Percentiles rank a stretch among this genome's conserved stretches.
Evolutionary conservation across 345 rosid species (phyloP).

Genomic region (Eucalyptus virginea): DNA sequence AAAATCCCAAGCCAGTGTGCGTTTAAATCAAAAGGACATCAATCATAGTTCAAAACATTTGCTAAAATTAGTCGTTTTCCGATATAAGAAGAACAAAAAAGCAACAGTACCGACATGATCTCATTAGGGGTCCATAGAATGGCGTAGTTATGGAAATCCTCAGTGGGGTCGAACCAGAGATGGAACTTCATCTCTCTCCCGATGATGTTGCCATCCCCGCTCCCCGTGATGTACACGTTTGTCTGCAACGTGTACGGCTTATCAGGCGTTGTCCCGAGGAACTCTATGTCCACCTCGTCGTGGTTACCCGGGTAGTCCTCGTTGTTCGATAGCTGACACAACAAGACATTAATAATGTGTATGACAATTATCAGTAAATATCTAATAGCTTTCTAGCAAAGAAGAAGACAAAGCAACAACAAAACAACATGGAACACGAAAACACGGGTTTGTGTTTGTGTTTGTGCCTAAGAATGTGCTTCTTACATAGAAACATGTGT

Average conservation of each 20-base stretch:
- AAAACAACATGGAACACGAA: neutral
- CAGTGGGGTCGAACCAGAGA: slow-evolving; percentile 92
- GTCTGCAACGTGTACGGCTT: slow-evolving; percentile 86
- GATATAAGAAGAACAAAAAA: neutral
- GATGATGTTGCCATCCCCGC: slow-evolving; percentile 69
- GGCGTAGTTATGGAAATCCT: slow-evolving; percentile 72
- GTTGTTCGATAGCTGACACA: slow-evolving; percentile 67
- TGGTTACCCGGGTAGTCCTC: slow-evolving; percentile 80
- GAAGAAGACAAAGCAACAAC: neutral
- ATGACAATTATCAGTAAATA: neutral
- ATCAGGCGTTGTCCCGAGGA: slow-evolving; percentile 71
- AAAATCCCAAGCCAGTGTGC: neutral
- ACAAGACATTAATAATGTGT: neutral
- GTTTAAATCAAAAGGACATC: neutral
- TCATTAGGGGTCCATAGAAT: slow-evolving; percentile 58
- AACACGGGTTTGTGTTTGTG: neutral
- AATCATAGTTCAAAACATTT: neutral
- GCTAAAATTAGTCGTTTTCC: neutral
- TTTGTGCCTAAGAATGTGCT: neutral
- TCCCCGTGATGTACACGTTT: slow-evolving; percentile 77
- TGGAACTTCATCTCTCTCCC: slow-evolving; percentile 82
- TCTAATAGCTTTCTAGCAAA: neutral
- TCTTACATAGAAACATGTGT: slow-evolving; percentile 68
- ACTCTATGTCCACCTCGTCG: slow-evolving; percentile 86
- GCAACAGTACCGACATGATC: slow-evolving; percentile 40